A percentile compares a stretch with the other conserved stretches of the same genome.
Conservation (phyloP, 345 rosid genomes). For the Pistacia integerrima region DNA sequence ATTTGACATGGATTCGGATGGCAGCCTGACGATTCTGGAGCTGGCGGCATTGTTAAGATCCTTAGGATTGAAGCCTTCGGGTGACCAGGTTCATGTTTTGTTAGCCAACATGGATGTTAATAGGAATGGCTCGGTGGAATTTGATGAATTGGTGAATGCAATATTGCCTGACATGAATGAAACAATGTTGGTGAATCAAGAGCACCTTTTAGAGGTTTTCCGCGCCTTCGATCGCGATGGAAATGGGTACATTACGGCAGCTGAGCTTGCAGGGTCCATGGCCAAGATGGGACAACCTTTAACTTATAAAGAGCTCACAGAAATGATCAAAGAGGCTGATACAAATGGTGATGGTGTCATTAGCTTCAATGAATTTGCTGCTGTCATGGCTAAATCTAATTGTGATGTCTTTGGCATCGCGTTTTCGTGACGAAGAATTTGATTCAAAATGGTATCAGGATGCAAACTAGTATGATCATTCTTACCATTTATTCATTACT, state of each 20-base stretch:
- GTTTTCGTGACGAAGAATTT: constrained; percentile 22
- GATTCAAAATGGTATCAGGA: neutral
- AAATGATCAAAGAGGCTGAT: constrained; percentile 84
- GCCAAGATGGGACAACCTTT: constrained; percentile 90
- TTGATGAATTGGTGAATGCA: constrained; percentile 68
- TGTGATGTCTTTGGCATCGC: constrained; percentile 49
- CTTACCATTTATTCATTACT: neutral
- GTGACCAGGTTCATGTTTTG: constrained; percentile 72
- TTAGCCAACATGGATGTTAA: constrained; percentile 77
- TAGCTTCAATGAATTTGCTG: constrained; percentile 71
- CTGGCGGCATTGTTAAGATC: constrained; percentile 83
- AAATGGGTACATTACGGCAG: constrained; percentile 75
- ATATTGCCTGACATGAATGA: constrained; percentile 61
- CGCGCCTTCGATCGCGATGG: constrained; percentile 76
- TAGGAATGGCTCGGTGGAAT: constrained; percentile 77
- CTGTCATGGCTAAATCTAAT: constrained; percentile 74
- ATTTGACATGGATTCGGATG: constrained; percentile 90
- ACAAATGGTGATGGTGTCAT: constrained; percentile 79
- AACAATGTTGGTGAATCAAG: constrained; percentile 55
- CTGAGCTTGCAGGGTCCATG: constrained; percentile 81
- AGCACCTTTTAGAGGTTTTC: constrained; percentile 59
- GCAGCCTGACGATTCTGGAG: constrained; percentile 88
- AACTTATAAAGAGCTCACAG: constrained; percentile 66
- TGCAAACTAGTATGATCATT: neutral
- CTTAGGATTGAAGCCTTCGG: constrained; percentile 71